Evolutionary conservation across 345 rosid species (phyloP).

Genomic region (Diplotaxis tenuifolia): DNA sequence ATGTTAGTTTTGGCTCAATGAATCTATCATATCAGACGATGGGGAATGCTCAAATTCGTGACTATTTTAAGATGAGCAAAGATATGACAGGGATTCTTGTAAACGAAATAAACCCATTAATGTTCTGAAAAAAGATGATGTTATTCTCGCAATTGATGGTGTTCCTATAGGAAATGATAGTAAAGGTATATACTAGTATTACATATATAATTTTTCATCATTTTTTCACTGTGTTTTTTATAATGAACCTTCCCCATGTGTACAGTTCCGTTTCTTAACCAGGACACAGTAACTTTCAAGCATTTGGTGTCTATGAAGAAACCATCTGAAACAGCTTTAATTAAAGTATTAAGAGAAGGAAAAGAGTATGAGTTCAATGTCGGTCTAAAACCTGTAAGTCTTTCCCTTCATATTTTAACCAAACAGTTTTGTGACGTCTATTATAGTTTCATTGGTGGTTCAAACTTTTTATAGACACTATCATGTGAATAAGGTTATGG

Average conservation of each 20-base stretch:
- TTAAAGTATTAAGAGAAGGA: background rate
- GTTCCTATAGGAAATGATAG: constrained; percentile 71
- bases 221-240: background rate
- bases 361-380: background rate
- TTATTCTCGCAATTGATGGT: constrained; percentile 63
- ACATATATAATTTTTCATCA: background rate
- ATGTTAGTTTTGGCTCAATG: constrained; percentile 61
- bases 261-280: background rate
- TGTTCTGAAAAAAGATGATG: constrained; percentile 56
- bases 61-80: constrained; percentile 49
- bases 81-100: constrained; percentile 70
- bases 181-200: constrained; percentile 45
- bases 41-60: constrained; percentile 59
- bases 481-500: background rate
- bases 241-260: background rate
- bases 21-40: constrained; percentile 63
- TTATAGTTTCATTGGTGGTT: background rate
- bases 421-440: background rate
- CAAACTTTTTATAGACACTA: background rate
- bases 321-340: background rate
- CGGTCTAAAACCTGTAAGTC: background rate
- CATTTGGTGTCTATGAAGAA: background rate
- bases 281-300: background rate
- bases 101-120: constrained; percentile 57
- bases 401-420: background rate